These are phyloP conservation scores for Scortechinia acanthostroma DNA, from an alignment of 2,329 filamentous ascomycete genomes.

Conservation along the genomic window DNA sequence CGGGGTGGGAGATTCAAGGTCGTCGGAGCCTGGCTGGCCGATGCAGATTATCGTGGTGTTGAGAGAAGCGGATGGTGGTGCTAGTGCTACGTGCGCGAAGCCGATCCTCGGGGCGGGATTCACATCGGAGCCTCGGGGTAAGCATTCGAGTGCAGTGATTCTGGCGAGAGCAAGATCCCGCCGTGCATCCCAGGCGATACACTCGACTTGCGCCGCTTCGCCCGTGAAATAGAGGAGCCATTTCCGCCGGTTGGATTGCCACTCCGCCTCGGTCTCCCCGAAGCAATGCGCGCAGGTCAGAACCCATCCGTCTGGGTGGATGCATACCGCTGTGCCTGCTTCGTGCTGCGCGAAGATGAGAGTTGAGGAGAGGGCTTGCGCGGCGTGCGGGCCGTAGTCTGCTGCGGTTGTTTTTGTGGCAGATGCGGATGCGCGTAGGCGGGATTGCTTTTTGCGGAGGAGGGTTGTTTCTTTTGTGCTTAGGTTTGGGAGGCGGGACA, in stretches of 20 bases:
- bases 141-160: slow-evolving; percentile 20
- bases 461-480: no score
- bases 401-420: not conserved
- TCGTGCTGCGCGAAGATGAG: slow-evolving; percentile 39
- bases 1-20: slow-evolving; percentile 29
- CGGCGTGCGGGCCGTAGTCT: not conserved
- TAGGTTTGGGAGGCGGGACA: no score
- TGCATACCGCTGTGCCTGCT: slow-evolving; percentile 40
- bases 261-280: slow-evolving; percentile 26
- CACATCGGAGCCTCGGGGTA: not conserved
- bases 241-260: slow-evolving; percentile 14
- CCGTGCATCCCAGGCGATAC: slow-evolving; percentile 27
- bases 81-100: slow-evolving; percentile 10
- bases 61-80: slow-evolving; percentile 6
- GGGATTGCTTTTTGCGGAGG: not conserved
- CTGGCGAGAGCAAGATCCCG: slow-evolving; percentile 37
- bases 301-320: slow-evolving; percentile 30
- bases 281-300: slow-evolving; percentile 43
- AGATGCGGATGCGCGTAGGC: not conserved
- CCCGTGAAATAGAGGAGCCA: slow-evolving; percentile 35
- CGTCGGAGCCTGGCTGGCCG: slow-evolving; percentile 24
- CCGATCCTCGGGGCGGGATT: not conserved
- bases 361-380: slow-evolving; percentile 13
- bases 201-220: slow-evolving; percentile 24
- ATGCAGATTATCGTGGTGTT: slow-evolving; percentile 19